Evolutionary conservation across 345 rosid species (phyloP).

Genomic region (Acer negundo): DNA sequence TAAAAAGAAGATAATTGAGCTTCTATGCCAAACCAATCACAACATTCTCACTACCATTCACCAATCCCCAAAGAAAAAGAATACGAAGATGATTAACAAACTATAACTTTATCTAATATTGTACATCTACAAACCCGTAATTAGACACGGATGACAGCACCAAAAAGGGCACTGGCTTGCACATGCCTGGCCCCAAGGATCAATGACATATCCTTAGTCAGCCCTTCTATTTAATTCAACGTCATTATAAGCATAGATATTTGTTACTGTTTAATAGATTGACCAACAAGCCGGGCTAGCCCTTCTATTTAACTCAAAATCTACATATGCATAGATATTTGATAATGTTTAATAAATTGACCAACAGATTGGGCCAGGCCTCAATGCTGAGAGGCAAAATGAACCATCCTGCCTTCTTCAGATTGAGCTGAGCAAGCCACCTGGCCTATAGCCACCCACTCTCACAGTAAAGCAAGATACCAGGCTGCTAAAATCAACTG

Average conservation of each 20-base stretch:
- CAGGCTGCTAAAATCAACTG: background rate
- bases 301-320: background rate
- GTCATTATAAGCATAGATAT: background rate
- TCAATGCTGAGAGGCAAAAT: background rate
- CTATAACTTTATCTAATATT: background rate
- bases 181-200: background rate
- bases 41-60: slow-evolving; percentile 1
- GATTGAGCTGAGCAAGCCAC: background rate
- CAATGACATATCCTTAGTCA: background rate
- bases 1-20: background rate
- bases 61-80: background rate
- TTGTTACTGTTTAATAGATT: background rate
- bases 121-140: background rate
- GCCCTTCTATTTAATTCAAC: background rate
- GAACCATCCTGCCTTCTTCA: background rate
- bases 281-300: background rate
- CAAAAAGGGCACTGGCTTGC: background rate
- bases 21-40: background rate
- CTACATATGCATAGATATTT: background rate
- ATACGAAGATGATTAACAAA: background rate
- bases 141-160: background rate
- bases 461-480: background rate
- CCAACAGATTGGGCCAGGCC: background rate
- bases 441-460: background rate
- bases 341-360: background rate